A percentile compares a stretch with the other conserved stretches of the same genome.
Conservation (phyloP, 768 basidiomycete species). For the Pholiota microspora region DNA sequence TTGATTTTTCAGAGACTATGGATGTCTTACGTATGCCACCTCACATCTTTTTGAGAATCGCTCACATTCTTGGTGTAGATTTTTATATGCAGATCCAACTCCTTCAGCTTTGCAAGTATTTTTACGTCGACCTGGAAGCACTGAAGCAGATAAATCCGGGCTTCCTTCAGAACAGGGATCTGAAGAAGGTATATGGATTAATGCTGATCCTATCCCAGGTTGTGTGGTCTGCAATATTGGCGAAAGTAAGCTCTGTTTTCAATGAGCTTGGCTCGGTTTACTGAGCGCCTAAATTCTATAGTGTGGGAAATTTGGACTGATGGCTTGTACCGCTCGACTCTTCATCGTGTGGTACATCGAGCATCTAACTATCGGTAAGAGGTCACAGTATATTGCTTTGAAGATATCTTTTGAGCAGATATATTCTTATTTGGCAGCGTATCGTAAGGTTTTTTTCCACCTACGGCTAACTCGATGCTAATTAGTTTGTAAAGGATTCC, state of each 20-base stretch:
- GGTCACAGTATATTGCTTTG: background rate
- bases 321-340: slow-evolving; percentile 79
- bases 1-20: slow-evolving; percentile 71
- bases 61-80: slow-evolving; percentile 43
- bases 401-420: background rate
- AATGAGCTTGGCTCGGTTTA: background rate
- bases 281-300: slow-evolving; percentile 24
- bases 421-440: slow-evolving; percentile 40
- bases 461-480: slow-evolving; percentile 10
- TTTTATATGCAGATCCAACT: slow-evolving; percentile 83
- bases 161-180: slow-evolving; percentile 51
- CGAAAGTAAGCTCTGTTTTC: slow-evolving; percentile 57
- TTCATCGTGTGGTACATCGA: slow-evolving; percentile 86
- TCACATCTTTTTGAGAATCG: background rate
- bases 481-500: slow-evolving; percentile 54
- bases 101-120: slow-evolving; percentile 83
- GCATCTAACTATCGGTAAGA: slow-evolving; percentile 65
- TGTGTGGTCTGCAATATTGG: slow-evolving; percentile 92
- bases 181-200: slow-evolving; percentile 73
- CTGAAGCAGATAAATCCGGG: slow-evolving; percentile 26
- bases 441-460: no score
- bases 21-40: slow-evolving; percentile 72
- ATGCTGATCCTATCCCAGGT: slow-evolving; percentile 78
- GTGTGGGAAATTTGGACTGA: slow-evolving; percentile 95
- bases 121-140: slow-evolving; percentile 39